phyloP scores from a whole-genome alignment of 495 filamentous ascomycete species.

The Penicillium daleae region DNA sequence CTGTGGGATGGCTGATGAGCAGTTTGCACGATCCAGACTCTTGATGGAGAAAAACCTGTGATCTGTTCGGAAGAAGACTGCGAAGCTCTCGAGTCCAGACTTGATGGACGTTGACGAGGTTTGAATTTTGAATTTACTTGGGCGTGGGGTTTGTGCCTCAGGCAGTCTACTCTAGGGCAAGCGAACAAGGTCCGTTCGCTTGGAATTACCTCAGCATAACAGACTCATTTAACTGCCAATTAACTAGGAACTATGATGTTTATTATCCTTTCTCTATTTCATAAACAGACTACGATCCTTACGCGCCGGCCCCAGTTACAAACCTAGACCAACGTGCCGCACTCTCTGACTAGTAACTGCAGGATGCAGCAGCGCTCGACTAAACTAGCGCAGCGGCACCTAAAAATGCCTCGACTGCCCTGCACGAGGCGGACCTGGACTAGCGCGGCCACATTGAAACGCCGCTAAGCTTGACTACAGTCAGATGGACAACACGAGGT shows the following conservation, averaged over 20 bases:
- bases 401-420: neutral
- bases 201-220: neutral
- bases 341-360: neutral
- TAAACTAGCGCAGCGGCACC: neutral
- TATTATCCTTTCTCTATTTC: too few species aligned
- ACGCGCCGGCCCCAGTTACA: neutral
- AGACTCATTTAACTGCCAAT: too few species aligned
- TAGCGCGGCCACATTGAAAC: conserved; percentile 4
- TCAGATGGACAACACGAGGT: neutral
- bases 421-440: neutral
- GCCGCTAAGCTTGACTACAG: neutral
- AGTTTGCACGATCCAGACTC: neutral
- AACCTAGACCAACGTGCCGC: neutral
- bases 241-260: too few species aligned
- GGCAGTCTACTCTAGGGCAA: too few species aligned
- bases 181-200: too few species aligned
- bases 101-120: neutral
- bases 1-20: neutral
- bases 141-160: too few species aligned
- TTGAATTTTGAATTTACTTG: neutral
- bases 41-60: neutral
- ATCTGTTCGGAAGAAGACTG: neutral
- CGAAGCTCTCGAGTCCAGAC: neutral
- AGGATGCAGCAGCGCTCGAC: neutral
- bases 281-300: neutral